Conservation (phyloP, 306 rosid genomes). For the Prunus mume region DNA sequence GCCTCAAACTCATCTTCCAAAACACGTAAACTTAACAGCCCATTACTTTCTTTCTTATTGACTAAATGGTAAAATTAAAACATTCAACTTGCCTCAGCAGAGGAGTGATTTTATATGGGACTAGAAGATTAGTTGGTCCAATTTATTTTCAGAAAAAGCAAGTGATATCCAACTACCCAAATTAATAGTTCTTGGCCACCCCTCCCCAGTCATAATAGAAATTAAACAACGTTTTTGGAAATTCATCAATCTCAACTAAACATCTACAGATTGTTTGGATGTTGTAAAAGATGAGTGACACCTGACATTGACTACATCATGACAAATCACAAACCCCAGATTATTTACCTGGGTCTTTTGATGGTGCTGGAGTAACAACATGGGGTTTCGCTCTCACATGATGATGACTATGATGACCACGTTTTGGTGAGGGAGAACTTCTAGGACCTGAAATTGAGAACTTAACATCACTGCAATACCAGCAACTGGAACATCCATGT, state of each 20-base stretch:
- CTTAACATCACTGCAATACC: conserved; percentile 20
- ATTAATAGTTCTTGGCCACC: neutral
- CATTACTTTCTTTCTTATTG: neutral
- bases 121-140: neutral
- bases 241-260: neutral
- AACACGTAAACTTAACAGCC: neutral
- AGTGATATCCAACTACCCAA: neutral
- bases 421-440: conserved; percentile 30
- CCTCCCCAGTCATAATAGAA: neutral
- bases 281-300: neutral
- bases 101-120: neutral
- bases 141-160: neutral
- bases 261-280: neutral
- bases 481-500: conserved; percentile 6
- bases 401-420: conserved; percentile 35
- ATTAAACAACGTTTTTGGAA: neutral
- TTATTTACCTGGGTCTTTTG: conserved; percentile 59
- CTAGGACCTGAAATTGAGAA: conserved; percentile 46
- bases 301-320: neutral
- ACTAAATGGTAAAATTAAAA: neutral
- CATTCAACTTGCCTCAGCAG: neutral
- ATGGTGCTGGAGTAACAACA: conserved; percentile 59
- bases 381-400: conserved; percentile 32
- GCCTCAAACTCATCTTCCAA: neutral
- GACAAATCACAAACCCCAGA: conserved; percentile 11